Conservation (phyloP, 345 rosid genomes). For the Conringia planisiliqua region DNA sequence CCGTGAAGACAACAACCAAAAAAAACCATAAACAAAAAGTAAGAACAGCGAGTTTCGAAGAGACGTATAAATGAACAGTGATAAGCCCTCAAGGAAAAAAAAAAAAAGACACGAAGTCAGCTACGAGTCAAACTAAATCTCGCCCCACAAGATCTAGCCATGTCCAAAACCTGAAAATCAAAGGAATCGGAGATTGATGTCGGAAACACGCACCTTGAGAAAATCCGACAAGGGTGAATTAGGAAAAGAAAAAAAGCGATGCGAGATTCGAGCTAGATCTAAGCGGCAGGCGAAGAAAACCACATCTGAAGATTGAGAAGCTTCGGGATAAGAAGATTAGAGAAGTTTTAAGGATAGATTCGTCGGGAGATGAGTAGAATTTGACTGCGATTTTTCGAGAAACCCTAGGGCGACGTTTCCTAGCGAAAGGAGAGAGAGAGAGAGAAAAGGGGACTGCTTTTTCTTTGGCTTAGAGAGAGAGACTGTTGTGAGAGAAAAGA, state of each 20-base stretch:
- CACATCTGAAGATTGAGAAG: conserved; percentile 36
- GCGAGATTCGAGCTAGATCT: conserved; percentile 34
- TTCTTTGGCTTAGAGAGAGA: conserved; percentile 39
- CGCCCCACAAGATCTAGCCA: conserved; percentile 10
- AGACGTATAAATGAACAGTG: conserved; percentile 50
- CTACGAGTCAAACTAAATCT: conserved; percentile 26
- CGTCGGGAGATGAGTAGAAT: conserved; percentile 34
- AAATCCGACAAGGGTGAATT: conserved; percentile 20
- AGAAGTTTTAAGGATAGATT: conserved; percentile 30
- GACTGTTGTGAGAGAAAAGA: conserved; percentile 26
- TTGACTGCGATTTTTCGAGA: conserved; percentile 51
- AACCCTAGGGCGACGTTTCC: conserved; percentile 49
- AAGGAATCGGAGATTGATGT: conserved; percentile 15
- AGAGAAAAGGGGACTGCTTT: conserved; percentile 28
- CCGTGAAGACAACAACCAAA: conserved; percentile 19
- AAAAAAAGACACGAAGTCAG: conserved; percentile 26
- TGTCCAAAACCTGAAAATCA: conserved; percentile 21
- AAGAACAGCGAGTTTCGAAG: conserved; percentile 33
- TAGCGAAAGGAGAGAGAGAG: conserved; percentile 8
- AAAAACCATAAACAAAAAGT: neutral
- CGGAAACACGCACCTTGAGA: conserved; percentile 23
- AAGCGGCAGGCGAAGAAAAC: conserved; percentile 43
- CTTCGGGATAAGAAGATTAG: conserved; percentile 22
- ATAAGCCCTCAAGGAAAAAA: conserved; percentile 31
- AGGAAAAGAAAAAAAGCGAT: neutral